Percentiles rank a stretch among this genome's conserved stretches.
Evolutionary conservation across 164 flowering plant species (phyloP).

Genomic region (Taxillus chinensis): DNA sequence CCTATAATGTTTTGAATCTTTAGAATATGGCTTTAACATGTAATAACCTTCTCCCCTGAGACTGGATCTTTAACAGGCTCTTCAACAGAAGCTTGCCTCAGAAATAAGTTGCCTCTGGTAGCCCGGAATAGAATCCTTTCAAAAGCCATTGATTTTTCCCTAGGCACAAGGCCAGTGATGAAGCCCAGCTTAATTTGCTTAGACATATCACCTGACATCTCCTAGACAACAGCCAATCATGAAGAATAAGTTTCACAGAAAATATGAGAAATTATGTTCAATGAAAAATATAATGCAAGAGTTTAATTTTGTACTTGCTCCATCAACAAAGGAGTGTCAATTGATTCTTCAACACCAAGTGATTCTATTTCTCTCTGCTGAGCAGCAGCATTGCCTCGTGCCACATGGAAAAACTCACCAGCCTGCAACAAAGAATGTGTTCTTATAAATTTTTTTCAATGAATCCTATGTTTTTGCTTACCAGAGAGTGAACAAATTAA

Average conservation of each 20-base stretch:
- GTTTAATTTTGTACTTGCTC: constrained; percentile 45
- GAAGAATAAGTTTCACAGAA: constrained; percentile 1
- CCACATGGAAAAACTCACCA: constrained; percentile 73
- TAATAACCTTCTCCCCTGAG: constrained; percentile 85
- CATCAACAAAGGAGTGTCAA: constrained; percentile 62
- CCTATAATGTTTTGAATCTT: background rate
- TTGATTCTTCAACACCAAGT: constrained; percentile 42
- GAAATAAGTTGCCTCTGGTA: constrained; percentile 86
- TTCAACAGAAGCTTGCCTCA: constrained; percentile 63
- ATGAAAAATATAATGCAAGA: constrained; percentile 2
- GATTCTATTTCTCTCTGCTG: constrained; percentile 66
- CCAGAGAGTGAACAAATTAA: background rate
- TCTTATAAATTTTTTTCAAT: background rate
- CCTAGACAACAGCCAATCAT: constrained; percentile 31
- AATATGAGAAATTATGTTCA: background rate
- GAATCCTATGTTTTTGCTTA: background rate
- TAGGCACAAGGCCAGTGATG: constrained; percentile 80
- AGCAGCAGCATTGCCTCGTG: constrained; percentile 63
- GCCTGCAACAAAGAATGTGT: constrained; percentile 40
- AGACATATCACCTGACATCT: constrained; percentile 50
- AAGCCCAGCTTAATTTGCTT: constrained; percentile 89
- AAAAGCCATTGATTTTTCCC: constrained; percentile 83
- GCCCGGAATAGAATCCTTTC: constrained; percentile 98
- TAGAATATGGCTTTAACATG: background rate
- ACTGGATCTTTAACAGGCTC: constrained; percentile 81